These are phyloP conservation scores for Vitis rotundifolia DNA, from an alignment of 164 flowering plant genomes.

Conservation along the genomic window DNA sequence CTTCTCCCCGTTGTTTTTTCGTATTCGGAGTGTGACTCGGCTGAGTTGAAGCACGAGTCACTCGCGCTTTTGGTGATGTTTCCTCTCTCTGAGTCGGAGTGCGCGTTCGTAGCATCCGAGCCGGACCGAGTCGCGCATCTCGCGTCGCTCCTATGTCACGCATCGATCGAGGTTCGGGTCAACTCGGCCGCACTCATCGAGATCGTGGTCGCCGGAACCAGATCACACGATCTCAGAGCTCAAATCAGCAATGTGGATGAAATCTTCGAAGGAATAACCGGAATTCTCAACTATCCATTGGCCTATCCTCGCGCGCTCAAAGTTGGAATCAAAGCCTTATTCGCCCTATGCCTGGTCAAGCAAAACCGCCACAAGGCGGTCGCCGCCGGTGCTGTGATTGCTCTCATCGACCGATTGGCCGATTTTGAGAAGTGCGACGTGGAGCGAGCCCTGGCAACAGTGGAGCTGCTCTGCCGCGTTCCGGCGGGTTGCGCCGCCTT, in stretches of 20 bases:
- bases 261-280: constrained; percentile 60
- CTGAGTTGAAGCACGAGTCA: constrained; percentile 62
- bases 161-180: constrained; percentile 64
- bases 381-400: constrained; percentile 70
- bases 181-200: constrained; percentile 81
- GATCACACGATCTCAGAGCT: constrained; percentile 61
- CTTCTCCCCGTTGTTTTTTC: constrained; percentile 42
- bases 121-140: constrained; percentile 43
- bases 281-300: constrained; percentile 40
- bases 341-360: constrained; percentile 74
- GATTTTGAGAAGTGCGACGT: constrained; percentile 84
- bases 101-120: constrained; percentile 46
- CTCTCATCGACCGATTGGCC: constrained; percentile 54
- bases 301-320: constrained; percentile 62
- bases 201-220: constrained; percentile 48
- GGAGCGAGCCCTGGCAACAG: constrained; percentile 84
- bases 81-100: constrained; percentile 55
- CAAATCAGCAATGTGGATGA: constrained; percentile 47
- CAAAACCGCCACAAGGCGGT: constrained; percentile 70
- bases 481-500: constrained; percentile 75
- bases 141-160: constrained; percentile 46
- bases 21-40: constrained; percentile 15
- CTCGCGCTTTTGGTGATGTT: constrained; percentile 64
- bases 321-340: constrained; percentile 65
- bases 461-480: constrained; percentile 80